These are phyloP conservation scores for Hyphopichia pseudoburtonii DNA, from an alignment of 1,139 yeast species.

Conservation along the genomic window DNA sequence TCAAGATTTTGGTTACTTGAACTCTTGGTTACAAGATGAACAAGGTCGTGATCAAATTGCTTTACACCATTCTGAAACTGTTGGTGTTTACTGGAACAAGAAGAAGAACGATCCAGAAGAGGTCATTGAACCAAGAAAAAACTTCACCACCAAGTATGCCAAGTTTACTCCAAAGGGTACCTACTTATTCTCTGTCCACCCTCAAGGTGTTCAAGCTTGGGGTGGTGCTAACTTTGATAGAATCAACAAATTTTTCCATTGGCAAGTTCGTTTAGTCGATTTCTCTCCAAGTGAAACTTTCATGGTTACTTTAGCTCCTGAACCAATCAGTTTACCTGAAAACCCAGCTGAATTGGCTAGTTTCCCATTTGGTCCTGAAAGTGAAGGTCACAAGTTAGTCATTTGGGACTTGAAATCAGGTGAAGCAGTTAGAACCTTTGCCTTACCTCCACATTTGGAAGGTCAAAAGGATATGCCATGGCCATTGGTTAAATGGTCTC, in stretches of 20 bases:
- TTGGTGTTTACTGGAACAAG: conserved; percentile 88
- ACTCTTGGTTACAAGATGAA: conserved; percentile 88
- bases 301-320: conserved; percentile 87
- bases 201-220: conserved; percentile 96
- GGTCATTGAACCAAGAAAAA: conserved; percentile 73
- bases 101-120: conserved; percentile 73
- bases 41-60: conserved; percentile 89
- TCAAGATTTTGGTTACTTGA: conserved; percentile 76
- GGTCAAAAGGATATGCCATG: conserved; percentile 78
- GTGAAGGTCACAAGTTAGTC: conserved; percentile 90
- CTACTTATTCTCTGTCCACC: conserved; percentile 82
- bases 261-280: conserved; percentile 85
- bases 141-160: conserved; percentile 85
- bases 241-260: conserved; percentile 80
- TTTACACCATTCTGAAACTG: conserved; percentile 76
- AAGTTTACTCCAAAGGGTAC: conserved; percentile 95
- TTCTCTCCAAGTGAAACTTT: conserved; percentile 91
- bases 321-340: conserved; percentile 74
- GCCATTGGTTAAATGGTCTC: conserved; percentile 98
- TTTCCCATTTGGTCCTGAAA: conserved; percentile 84
- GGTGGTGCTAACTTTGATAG: conserved; percentile 84
- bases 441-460: conserved; percentile 76
- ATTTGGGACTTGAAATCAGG: conserved; percentile 91
- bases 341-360: conserved; percentile 59
- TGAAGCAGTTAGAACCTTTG: conserved; percentile 85